Percentiles rank a stretch among this genome's conserved stretches.
Evolutionary conservation across 257 asterid species (phyloP).

Genomic region (Ehretia macrophylla): DNA sequence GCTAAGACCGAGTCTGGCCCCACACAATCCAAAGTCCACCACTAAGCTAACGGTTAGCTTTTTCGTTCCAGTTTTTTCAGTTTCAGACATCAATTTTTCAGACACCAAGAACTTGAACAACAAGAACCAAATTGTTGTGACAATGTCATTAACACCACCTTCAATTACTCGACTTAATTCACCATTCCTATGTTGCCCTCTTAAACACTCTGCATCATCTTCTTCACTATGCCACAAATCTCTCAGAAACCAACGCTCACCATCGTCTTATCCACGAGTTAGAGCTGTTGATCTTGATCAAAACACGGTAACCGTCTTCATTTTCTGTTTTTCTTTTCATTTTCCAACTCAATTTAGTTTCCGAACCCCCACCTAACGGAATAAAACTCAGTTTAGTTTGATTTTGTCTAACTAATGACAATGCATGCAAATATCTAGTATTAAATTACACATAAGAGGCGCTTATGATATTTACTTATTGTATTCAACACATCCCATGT

Average conservation of each 20-base stretch:
- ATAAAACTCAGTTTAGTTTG: background rate
- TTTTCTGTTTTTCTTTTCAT: background rate
- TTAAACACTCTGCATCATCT: constrained; percentile 32
- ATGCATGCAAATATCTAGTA: no score
- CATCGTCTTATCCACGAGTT: constrained; percentile 59
- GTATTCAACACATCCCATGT: no score
- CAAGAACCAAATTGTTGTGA: constrained; percentile 2
- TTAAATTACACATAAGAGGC: no score
- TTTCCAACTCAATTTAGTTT: background rate
- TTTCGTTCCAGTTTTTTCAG: background rate
- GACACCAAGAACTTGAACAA: background rate
- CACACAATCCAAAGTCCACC: constrained; percentile 32
- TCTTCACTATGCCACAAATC: constrained; percentile 32
- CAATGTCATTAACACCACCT: constrained; percentile 45
- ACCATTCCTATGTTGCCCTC: constrained; percentile 56
- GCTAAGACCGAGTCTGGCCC: constrained; percentile 25
- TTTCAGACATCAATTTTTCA: background rate
- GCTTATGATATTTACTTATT: no score
- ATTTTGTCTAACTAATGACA: no score
- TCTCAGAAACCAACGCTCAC: constrained; percentile 30
- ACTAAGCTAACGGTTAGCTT: constrained; percentile 7
- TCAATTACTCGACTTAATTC: constrained; percentile 54
- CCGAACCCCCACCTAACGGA: background rate
- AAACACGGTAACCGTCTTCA: constrained; percentile 51
- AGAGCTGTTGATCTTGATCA: constrained; percentile 88